These are phyloP conservation scores for Leccinum solheimii DNA, from an alignment of 1,284 basidiomycete genomes.

Conservation along the genomic window DNA sequence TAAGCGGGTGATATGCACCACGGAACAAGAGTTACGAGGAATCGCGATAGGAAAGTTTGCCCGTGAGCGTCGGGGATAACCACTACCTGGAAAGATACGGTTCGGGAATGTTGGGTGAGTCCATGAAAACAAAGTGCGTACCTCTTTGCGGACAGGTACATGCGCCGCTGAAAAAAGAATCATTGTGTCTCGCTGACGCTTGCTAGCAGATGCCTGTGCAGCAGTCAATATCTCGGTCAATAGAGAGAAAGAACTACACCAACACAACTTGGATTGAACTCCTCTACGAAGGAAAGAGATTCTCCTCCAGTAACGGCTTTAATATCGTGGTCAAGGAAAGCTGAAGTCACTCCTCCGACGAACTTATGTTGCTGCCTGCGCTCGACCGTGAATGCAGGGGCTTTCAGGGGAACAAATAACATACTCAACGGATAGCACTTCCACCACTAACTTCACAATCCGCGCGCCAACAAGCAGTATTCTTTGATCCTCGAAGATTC, in stretches of 20 bases:
- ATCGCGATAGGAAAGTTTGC: slow-evolving; percentile 37
- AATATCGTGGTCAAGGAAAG: slow-evolving; percentile 62
- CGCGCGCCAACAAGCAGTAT: slow-evolving; percentile 65
- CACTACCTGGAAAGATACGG: slow-evolving; percentile 41
- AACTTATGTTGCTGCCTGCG: slow-evolving; percentile 61
- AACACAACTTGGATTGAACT: slow-evolving; percentile 30
- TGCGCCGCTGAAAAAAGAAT: slow-evolving; percentile 67
- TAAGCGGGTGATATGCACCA: slow-evolving; percentile 58
- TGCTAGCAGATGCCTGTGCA: slow-evolving; percentile 46
- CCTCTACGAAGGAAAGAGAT: slow-evolving; percentile 10
- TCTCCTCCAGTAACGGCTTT: slow-evolving; percentile 54
- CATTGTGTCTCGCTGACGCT: slow-evolving; percentile 60
- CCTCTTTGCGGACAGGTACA: slow-evolving; percentile 65
- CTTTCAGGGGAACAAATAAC: slow-evolving; percentile 30
- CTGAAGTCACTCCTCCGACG: slow-evolving; percentile 50
- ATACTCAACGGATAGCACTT: slow-evolving; percentile 63
- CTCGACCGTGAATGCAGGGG: slow-evolving; percentile 14
- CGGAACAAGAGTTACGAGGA: slow-evolving; percentile 53
- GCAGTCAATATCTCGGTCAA: neutral
- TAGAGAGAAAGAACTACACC: slow-evolving; percentile 11
- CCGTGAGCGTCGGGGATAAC: slow-evolving; percentile 38
- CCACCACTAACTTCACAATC: slow-evolving; percentile 70
- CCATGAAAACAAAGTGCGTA: slow-evolving; percentile 32
- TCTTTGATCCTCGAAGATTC: slow-evolving; percentile 57
- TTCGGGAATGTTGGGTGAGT: neutral